These are phyloP conservation scores for Backusella sp. DNA, from an alignment of 192 early-diverging fungal genomes.

Conservation along the genomic window DNA sequence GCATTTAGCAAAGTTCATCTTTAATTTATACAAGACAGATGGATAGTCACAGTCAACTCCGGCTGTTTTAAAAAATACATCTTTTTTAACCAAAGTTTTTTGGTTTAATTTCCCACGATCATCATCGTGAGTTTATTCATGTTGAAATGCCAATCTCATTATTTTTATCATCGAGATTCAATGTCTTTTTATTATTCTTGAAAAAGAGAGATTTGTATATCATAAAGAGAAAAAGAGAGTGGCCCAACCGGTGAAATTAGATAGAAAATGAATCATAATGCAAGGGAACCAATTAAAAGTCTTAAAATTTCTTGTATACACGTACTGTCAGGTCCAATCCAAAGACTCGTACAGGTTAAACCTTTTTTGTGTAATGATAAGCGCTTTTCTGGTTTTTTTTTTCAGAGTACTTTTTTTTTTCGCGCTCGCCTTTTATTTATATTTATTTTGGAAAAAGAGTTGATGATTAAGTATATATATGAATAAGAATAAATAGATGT, in stretches of 20 bases:
- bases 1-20: background rate
- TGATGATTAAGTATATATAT: background rate
- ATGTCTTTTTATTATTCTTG: background rate
- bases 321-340: slow-evolving; percentile 1
- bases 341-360: background rate
- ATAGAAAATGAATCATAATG: slow-evolving; percentile 17
- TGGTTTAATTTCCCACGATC: background rate
- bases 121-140: background rate
- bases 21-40: background rate
- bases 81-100: background rate
- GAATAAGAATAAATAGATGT: background rate
- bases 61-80: background rate
- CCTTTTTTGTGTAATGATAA: slow-evolving; percentile 1
- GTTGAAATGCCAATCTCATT: too few relatives aligned
- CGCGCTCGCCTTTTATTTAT: background rate
- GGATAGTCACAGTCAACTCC: background rate
- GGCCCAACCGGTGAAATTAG: background rate
- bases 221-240: background rate
- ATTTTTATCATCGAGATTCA: too few relatives aligned
- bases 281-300: slow-evolving; percentile 5
- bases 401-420: background rate
- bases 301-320: slow-evolving; percentile 6
- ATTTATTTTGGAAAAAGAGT: background rate
- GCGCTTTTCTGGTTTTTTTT: too few relatives aligned
- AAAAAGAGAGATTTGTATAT: background rate